Conservation (phyloP, 495 filamentous ascomycete genomes). For the Xylaria acuta region DNA sequence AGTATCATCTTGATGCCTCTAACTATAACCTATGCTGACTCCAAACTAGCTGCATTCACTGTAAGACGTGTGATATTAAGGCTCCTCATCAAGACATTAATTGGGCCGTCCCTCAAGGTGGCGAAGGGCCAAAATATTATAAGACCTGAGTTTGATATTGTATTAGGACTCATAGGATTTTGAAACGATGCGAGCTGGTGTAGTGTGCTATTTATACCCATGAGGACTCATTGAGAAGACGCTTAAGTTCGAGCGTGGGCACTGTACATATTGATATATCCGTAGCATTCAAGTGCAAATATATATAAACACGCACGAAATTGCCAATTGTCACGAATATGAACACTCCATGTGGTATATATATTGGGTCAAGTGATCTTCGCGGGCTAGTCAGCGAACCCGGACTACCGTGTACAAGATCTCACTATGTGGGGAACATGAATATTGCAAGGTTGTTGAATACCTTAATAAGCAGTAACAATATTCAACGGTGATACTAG, state of each 20-base stretch:
- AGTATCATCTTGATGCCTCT: constrained; percentile 47
- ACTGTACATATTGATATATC: constrained; percentile 19
- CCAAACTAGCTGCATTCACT: constrained; percentile 84
- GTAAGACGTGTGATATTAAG: constrained; percentile 99
- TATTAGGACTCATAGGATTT: not conserved
- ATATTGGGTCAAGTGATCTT: not conserved
- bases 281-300: not conserved
- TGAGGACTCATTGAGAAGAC: not conserved
- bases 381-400: too few species aligned
- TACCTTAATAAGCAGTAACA: too few species aligned
- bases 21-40: constrained; percentile 23
- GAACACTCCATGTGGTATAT: not conserved
- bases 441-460: too few species aligned
- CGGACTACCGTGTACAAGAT: too few species aligned
- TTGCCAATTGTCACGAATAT: too few species aligned
- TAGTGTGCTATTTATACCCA: constrained; percentile 15
- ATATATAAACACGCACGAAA: not conserved
- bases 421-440: too few species aligned
- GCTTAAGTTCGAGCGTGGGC: not conserved
- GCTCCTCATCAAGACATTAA: constrained; percentile 95
- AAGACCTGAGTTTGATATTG: constrained; percentile 68
- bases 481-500: too few species aligned
- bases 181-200: not conserved
- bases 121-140: constrained; percentile 95
- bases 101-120: constrained; percentile 93